A percentile compares a stretch with the other conserved stretches of the same genome.
Conservation (phyloP, 2,329 filamentous ascomycete genomes). For the Scedosporium boydii region DNA sequence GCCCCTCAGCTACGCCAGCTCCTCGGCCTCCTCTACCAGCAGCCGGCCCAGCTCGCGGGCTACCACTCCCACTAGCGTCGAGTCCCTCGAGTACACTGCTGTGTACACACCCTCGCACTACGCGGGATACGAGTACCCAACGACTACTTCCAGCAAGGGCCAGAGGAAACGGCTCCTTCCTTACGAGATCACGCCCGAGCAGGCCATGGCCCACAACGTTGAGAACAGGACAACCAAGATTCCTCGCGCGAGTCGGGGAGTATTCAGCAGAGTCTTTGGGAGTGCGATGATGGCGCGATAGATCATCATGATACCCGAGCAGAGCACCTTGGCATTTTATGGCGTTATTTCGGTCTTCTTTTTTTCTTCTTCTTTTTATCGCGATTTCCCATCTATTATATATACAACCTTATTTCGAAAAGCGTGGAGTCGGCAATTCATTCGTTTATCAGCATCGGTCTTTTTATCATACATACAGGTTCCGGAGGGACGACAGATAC, state of each 20-base stretch:
- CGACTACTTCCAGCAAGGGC: constrained; percentile 15
- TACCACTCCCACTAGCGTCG: constrained; percentile 41
- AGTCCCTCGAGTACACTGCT: constrained; percentile 32
- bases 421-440: constrained; percentile 1
- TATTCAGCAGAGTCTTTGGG: constrained; percentile 46
- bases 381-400: neutral
- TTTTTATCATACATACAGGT: neutral
- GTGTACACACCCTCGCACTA: constrained; percentile 27
- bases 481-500: neutral
- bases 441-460: neutral
- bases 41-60: constrained; percentile 38
- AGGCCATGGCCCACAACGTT: constrained; percentile 40
- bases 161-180: constrained; percentile 30
- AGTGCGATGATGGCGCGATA: constrained; percentile 30
- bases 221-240: constrained; percentile 37
- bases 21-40: constrained; percentile 37
- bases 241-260: constrained; percentile 34
- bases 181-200: constrained; percentile 45
- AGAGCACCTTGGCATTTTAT: neutral
- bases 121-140: constrained; percentile 17
- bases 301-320: constrained; percentile 3
- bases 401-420: neutral
- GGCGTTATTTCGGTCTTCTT: neutral
- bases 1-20: constrained; percentile 30
- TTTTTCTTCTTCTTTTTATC: neutral